Evolutionary conservation across 1,284 basidiomycete species (phyloP).

Genomic region (Afroboletus lepidellus): DNA sequence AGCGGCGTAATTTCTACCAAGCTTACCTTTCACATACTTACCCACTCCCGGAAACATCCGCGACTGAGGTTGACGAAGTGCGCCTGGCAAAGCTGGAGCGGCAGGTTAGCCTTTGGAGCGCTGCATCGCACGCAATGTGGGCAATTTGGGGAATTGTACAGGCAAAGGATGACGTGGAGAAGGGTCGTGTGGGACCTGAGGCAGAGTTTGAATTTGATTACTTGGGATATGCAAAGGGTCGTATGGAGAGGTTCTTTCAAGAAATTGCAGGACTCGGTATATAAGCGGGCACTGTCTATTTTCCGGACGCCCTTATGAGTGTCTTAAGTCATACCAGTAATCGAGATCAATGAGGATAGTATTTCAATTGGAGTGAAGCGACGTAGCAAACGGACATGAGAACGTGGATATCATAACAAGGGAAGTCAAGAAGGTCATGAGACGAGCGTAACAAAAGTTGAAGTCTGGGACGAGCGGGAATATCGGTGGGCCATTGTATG

Average conservation of each 20-base stretch:
- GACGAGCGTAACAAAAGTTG: conserved; percentile 22
- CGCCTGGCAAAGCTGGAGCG: conserved; percentile 58
- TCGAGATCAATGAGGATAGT: conserved; percentile 23
- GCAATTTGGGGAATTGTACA: conserved; percentile 90
- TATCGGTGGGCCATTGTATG: conserved; percentile 6
- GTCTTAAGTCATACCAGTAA: background rate
- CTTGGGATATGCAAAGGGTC: conserved; percentile 64
- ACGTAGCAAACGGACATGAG: conserved; percentile 45
- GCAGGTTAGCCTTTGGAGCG: conserved; percentile 83
- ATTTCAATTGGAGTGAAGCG: conserved; percentile 47
- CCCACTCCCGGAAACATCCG: conserved; percentile 32
- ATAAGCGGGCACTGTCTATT: conserved; percentile 15
- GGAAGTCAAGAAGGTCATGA: conserved; percentile 39
- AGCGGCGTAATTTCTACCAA: conserved; percentile 80
- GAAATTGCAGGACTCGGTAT: conserved; percentile 53
- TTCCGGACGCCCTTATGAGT: too few relatives aligned
- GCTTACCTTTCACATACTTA: conserved; percentile 69
- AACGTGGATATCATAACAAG: conserved; percentile 41
- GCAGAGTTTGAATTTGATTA: conserved; percentile 86
- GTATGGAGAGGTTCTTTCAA: conserved; percentile 61
- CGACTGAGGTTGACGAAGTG: conserved; percentile 34
- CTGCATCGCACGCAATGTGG: conserved; percentile 88
- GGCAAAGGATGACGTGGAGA: conserved; percentile 77
- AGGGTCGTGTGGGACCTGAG: conserved; percentile 46
- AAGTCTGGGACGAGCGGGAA: conserved; percentile 7